phyloP scores from a whole-genome alignment of 2,329 filamentous ascomycete genomes.

The Clarireedia monteithiana region DNA sequence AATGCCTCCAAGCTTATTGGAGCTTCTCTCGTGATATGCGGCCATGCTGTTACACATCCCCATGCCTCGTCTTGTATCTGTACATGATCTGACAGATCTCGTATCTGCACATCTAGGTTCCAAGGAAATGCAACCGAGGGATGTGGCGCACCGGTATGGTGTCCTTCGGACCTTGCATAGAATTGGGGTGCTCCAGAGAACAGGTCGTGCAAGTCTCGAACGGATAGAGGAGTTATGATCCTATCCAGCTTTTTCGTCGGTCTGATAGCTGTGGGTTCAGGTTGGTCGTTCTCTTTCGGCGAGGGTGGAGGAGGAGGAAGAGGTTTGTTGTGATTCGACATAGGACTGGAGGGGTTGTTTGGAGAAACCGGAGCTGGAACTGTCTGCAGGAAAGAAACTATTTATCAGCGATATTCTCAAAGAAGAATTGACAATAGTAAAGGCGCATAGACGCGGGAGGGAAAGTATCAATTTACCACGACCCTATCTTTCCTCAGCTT shows the following conservation, averaged over 20 bases:
- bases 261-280: slow-evolving; percentile 30
- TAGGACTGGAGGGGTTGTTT: slow-evolving; percentile 10
- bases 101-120: slow-evolving; percentile 52
- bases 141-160: slow-evolving; percentile 51
- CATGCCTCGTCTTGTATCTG: slow-evolving; percentile 57
- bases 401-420: slow-evolving; percentile 8
- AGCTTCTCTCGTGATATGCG: slow-evolving; percentile 48
- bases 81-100: slow-evolving; percentile 56
- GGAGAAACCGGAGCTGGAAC: slow-evolving; percentile 8
- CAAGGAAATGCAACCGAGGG: slow-evolving; percentile 61
- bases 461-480: slow-evolving; percentile 10
- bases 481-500: slow-evolving; percentile 10
- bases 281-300: slow-evolving; percentile 32
- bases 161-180: slow-evolving; percentile 52
- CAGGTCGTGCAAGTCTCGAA: slow-evolving; percentile 57
- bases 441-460: not conserved
- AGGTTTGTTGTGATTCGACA: slow-evolving; percentile 45
- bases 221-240: slow-evolving; percentile 52
- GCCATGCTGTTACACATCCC: slow-evolving; percentile 55
- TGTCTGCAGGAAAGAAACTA: not conserved
- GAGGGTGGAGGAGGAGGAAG: slow-evolving; percentile 43
- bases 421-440: slow-evolving; percentile 9
- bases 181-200: slow-evolving; percentile 73
- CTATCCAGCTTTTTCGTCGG: slow-evolving; percentile 34
- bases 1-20: slow-evolving; percentile 34